Base-by-base conservation (phyloP, 257 asterid genomes). In the Scutellaria barbata region DNA sequence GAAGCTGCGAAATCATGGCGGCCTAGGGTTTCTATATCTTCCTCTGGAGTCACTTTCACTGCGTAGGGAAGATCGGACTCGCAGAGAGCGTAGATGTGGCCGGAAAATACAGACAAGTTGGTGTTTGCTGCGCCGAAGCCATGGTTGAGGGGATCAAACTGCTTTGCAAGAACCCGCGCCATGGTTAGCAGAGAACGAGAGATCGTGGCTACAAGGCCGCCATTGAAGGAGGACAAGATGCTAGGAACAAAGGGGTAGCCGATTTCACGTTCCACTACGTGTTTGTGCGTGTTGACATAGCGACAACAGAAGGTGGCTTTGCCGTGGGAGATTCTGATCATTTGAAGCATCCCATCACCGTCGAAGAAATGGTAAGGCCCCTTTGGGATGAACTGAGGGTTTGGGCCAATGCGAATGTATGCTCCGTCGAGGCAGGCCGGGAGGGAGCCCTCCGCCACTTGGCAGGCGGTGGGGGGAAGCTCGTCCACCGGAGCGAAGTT, bases 41-140 rank as follows among this genome's bases (percentile, higher is more conserved):
- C 76, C 11, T 52, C 71, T 12, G 16, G 56, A 1, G 70, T 62
- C 3, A 72, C 10, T 0, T 40, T n/a, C 0, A 72, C 13, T 0
- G 55, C 70, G 48, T 72, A 72, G 6, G 76, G 76, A 10, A 72
- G 76, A 52, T 72, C 76, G 10, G 76, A 52, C 8, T 72, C 76
- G 30, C 68, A 59, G 5, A 71, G 43, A 2, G 76, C 76, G 42
- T 25, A 71, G 25, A 71, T 56, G 11, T 4, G 41, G 20, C 68
- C 51, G 7, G 68, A 18, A 14, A 71, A 14, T 7, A 71, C 42
- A 0, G 76, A 60, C 7, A 71, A 1, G 18, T 68, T 71, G 1
- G 76, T 71, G 61, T 71, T 71, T 0, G 76, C 76, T 0, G 69
- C 30, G 0, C 76, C 76, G 2, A 71, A 5, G 4, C 76, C 76